Evolutionary conservation across 306 rosid genomes (phyloP), one percentile per base, ranked within the genome.

Genomic region (Macrotyloma uniflorum): DNA sequence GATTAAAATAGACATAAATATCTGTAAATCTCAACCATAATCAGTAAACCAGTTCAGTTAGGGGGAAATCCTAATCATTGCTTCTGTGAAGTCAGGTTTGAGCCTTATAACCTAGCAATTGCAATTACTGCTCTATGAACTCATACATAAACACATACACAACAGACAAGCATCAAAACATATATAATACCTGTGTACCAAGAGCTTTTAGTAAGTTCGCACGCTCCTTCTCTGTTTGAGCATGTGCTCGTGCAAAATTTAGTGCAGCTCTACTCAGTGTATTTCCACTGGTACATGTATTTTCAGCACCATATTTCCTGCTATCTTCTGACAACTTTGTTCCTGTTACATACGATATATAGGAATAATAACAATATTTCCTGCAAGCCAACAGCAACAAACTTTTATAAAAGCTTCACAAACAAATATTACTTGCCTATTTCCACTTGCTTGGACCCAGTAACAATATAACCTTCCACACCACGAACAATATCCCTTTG

Each of bases 401-500:
- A 65, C 59, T 42, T 20, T 13, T 35, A 71, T 15, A 16, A 64
- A 77, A 62, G 53, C 58, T 68, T 64, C 74, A 51, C 28, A 40
- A 80, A 85, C 67, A 72, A 83, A 43, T 54, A 64, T 19, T 22
- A 47, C 82, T 80, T 80, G 86, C 98, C 98, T 76, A 94, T 90
- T 88, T 94, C 98, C 76, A 94, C 91, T 87, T 94, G 98, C 81
- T 94, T 94, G 68, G 97, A 94, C 43, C 98, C 98, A 0, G 93
- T 92, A 54, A 94, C 97, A 83, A 94, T 88, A 80, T 89, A 90
- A 78, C 97, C 97, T 86, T 94, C 98, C 26, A 88, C 95, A 59
- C 97, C 97, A 64, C 97, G 97, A 71, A 94, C 98, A 75, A 94
- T 85, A 78, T 92, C 98, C 84, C 98, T 88, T 88, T 94, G 98